Conservation (phyloP, 2,329 filamentous ascomycete genomes). For the Fonsecaea multimorphosa region DNA sequence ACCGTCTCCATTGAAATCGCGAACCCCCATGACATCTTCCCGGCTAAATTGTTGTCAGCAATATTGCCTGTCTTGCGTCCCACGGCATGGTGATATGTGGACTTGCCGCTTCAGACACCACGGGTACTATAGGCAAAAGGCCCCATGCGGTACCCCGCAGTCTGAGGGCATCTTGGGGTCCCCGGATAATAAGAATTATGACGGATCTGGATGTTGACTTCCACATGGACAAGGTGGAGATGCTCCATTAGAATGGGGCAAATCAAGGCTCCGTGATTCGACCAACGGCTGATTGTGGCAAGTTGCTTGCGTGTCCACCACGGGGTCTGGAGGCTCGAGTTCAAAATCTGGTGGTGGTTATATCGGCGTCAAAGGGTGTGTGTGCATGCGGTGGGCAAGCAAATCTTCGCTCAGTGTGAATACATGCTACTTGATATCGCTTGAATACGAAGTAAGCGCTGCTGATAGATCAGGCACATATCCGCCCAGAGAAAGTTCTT, state of each 20-base stretch:
- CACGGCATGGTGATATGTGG: not conserved
- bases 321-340: not conserved
- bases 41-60: slow-evolving; percentile 16
- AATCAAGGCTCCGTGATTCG: not conserved
- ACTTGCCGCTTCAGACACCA: slow-evolving; percentile 4
- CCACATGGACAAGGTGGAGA: slow-evolving; percentile 4
- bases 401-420: too few relatives aligned
- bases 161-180: slow-evolving; percentile 10
- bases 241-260: not conserved
- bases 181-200: slow-evolving; percentile 11
- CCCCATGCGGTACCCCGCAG: not conserved
- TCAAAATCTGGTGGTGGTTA: not conserved
- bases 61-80: slow-evolving; percentile 15
- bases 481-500: not conserved
- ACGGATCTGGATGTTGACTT: slow-evolving; percentile 4
- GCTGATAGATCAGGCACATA: not conserved
- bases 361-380: too few relatives aligned
- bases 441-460: not conserved
- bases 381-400: too few relatives aligned
- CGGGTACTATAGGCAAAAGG: slow-evolving; percentile 3
- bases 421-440: too few relatives aligned
- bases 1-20: not conserved
- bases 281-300: not conserved
- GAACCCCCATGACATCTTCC: not conserved
- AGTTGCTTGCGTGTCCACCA: not conserved